Conservation (phyloP, 2,329 filamentous ascomycete genomes). For the Talaromyces albobiverticillius region DNA sequence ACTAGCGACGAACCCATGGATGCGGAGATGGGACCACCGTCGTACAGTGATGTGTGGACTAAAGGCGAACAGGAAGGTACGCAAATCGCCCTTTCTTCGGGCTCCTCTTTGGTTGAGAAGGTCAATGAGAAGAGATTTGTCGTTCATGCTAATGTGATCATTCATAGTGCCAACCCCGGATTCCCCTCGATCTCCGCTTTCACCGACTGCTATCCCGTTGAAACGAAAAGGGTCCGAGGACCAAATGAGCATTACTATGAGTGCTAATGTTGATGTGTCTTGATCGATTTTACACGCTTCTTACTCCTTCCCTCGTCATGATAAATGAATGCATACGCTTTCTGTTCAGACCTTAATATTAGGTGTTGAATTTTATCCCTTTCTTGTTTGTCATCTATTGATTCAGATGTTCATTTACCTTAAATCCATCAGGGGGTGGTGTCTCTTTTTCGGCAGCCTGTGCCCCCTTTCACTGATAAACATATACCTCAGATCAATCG, state of each 20-base stretch:
- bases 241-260: conserved; percentile 14
- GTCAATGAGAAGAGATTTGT: conserved; percentile 1
- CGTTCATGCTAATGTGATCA: conserved; percentile 6
- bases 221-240: conserved; percentile 32
- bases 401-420: neutral
- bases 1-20: conserved; percentile 19
- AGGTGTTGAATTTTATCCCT: neutral
- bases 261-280: neutral
- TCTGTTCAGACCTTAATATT: neutral
- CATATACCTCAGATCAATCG: neutral
- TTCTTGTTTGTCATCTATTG: neutral
- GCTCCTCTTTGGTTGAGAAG: conserved; percentile 14
- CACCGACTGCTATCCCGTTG: conserved; percentile 26
- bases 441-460: too few relatives aligned
- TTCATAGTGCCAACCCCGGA: neutral
- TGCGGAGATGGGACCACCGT: conserved; percentile 27
- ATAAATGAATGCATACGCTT: neutral
- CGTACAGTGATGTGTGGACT: conserved; percentile 26
- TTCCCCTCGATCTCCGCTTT: conserved; percentile 17
- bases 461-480: neutral
- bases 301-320: neutral
- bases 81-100: conserved; percentile 15
- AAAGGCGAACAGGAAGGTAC: conserved; percentile 27
- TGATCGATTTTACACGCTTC: neutral
- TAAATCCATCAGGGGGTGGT: neutral